Evolutionary conservation across 129 eudicot species (phyloP).

Genomic region (Pseudognaphalium luteoalbum): DNA sequence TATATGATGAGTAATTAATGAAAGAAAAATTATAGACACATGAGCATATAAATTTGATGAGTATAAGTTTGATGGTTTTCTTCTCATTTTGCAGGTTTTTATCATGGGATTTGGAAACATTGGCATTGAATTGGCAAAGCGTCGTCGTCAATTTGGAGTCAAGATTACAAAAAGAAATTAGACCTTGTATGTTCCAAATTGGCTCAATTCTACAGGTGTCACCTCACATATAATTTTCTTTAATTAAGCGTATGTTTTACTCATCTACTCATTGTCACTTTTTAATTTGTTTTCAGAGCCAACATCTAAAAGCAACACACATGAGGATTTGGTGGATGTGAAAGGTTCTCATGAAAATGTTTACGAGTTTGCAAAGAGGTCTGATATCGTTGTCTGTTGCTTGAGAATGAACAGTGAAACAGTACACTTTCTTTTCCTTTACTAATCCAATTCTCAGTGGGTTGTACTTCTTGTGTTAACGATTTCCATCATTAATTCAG

Average conservation of each 20-base stretch:
- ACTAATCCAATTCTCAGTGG: background rate
- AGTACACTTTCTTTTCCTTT: slow-evolving; percentile 36
- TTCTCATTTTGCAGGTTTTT: slow-evolving; percentile 52
- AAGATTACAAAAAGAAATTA: slow-evolving; percentile 85
- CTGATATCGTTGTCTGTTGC: slow-evolving; percentile 90
- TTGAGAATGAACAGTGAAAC: slow-evolving; percentile 78
- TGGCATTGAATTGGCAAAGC: slow-evolving; percentile 80
- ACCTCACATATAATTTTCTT: background rate
- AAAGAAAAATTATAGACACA: too few relatives aligned
- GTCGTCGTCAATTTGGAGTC: slow-evolving; percentile 88
- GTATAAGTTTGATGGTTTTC: too few relatives aligned
- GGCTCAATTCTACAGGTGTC: slow-evolving; percentile 35
- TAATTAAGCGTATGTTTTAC: too few relatives aligned
- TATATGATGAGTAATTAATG: too few relatives aligned
- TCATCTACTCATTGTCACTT: too few relatives aligned
- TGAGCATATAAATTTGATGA: too few relatives aligned
- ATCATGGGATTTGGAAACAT: slow-evolving; percentile 90
- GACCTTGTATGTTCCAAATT: slow-evolving; percentile 35
- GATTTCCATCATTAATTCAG: slow-evolving; percentile 44
- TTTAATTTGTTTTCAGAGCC: too few relatives aligned
- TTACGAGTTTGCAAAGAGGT: slow-evolving; percentile 59
- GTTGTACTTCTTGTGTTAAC: slow-evolving; percentile 12
- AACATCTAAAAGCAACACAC: too few relatives aligned
- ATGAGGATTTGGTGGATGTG: slow-evolving; percentile 70
- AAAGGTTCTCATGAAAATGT: slow-evolving; percentile 71